phyloP scores from a whole-genome alignment of 305 asterid genomes.

The Solanum chacoense region DNA sequence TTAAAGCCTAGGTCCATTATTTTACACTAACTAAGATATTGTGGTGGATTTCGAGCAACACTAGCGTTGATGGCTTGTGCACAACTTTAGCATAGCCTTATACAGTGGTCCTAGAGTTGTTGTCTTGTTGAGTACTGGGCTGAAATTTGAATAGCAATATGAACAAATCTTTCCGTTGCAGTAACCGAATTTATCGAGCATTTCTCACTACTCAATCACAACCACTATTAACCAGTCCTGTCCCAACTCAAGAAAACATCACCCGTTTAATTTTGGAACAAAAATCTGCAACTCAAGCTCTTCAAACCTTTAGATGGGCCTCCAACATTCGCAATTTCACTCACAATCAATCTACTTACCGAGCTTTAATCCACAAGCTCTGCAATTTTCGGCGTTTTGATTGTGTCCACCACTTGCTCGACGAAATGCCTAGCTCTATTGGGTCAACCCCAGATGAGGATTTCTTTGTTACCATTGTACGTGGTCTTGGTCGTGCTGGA shows the following conservation, averaged over 20 bases:
- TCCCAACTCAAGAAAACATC: constrained; percentile 53
- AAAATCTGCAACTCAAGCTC: constrained; percentile 51
- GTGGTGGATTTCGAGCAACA: background rate
- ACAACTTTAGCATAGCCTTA: background rate
- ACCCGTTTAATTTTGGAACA: constrained; percentile 61
- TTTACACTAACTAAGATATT: background rate
- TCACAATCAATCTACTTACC: constrained; percentile 56
- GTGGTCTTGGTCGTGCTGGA: constrained; percentile 64
- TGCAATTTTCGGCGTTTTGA: constrained; percentile 44
- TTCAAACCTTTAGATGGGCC: constrained; percentile 90
- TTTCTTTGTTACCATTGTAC: constrained; percentile 58
- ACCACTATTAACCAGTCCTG: constrained; percentile 26
- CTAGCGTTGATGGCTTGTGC: background rate
- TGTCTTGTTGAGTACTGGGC: background rate
- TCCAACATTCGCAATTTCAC: constrained; percentile 45
- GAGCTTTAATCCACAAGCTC: constrained; percentile 69
- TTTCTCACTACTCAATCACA: constrained; percentile 22
- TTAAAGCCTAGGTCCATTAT: background rate
- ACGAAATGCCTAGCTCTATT: constrained; percentile 64
- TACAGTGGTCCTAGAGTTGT: background rate
- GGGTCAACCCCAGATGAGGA: constrained; percentile 52
- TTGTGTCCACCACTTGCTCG: constrained; percentile 51
- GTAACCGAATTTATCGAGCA: background rate
- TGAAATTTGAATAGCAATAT: background rate
- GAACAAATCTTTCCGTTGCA: background rate